These are phyloP conservation scores for Phyllosticta citrichinensis DNA, from an alignment of 2,329 filamentous ascomycete species.

Conservation along the genomic window DNA sequence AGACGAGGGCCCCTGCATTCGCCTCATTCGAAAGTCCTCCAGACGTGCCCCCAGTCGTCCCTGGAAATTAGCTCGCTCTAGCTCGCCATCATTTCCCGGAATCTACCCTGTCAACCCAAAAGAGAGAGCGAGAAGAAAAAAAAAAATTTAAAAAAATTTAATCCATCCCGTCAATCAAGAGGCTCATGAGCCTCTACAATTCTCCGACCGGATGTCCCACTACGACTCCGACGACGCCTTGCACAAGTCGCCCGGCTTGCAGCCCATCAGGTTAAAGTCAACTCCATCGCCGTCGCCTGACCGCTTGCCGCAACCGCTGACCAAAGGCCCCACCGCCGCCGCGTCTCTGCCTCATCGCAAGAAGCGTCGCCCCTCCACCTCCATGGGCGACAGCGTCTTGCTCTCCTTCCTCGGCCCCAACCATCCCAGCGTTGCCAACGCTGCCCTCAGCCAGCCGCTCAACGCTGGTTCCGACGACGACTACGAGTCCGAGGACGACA, in stretches of 20 bases:
- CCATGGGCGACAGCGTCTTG: constrained; percentile 56
- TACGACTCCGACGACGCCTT: constrained; percentile 43
- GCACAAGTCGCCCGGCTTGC: constrained; percentile 33
- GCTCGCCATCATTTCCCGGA: constrained; percentile 2
- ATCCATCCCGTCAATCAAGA: constrained; percentile 1
- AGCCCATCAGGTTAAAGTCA: constrained; percentile 34
- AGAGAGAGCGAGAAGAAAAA: neutral
- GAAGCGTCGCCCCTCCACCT: constrained; percentile 30
- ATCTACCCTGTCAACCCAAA: neutral
- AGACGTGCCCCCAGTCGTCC: constrained; percentile 2
- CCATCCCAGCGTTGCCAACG: constrained; percentile 52
- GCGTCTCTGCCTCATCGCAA: constrained; percentile 27
- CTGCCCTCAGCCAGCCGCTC: constrained; percentile 46
- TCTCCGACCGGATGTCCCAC: constrained; percentile 12
- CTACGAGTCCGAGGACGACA: constrained; percentile 33
- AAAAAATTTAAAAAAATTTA: neutral
- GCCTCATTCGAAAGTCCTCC: neutral
- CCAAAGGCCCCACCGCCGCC: constrained; percentile 33
- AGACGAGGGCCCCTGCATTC: neutral
- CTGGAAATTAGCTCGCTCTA: constrained; percentile 1
- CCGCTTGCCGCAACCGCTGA: neutral
- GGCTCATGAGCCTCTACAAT: constrained; percentile 8
- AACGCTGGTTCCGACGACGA: constrained; percentile 30
- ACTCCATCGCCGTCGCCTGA: constrained; percentile 44
- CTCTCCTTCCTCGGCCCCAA: constrained; percentile 55